These are phyloP conservation scores for Annulohypoxylon nitens DNA, from an alignment of 495 filamentous ascomycete genomes.

Conservation along the genomic window DNA sequence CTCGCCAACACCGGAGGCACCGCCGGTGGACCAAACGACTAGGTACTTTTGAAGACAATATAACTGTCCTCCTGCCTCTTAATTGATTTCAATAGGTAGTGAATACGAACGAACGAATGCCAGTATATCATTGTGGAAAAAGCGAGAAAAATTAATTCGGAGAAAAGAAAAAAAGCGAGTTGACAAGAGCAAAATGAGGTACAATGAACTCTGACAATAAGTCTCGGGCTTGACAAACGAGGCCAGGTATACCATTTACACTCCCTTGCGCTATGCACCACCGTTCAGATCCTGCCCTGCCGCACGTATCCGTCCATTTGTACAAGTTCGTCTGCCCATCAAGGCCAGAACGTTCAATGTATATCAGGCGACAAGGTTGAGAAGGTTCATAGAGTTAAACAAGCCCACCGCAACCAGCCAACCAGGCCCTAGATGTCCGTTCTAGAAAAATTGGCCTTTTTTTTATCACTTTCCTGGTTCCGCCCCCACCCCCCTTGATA, in stretches of 20 bases:
- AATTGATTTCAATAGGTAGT: neutral
- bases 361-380: conserved; percentile 50
- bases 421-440: conserved; percentile 55
- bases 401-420: conserved; percentile 52
- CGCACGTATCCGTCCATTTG: conserved; percentile 53
- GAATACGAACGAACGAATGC: conserved; percentile 12
- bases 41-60: conserved; percentile 14
- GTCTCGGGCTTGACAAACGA: conserved; percentile 56
- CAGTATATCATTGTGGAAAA: conserved; percentile 8
- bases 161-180: conserved; percentile 18
- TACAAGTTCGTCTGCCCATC: conserved; percentile 53
- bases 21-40: conserved; percentile 10
- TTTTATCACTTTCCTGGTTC: conserved; percentile 63
- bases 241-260: conserved; percentile 71
- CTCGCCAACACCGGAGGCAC: neutral
- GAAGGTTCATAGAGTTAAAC: conserved; percentile 47
- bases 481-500: conserved; percentile 42
- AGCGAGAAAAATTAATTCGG: neutral
- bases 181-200: conserved; percentile 32
- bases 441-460: conserved; percentile 55
- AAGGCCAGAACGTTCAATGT: conserved; percentile 53
- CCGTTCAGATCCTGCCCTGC: conserved; percentile 53
- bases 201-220: conserved; percentile 40
- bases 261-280: conserved; percentile 73
- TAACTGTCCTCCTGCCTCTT: neutral